Evolutionary conservation across 768 basidiomycete genomes (phyloP).

Genomic region (Holtermanniella nyarrowii): DNA sequence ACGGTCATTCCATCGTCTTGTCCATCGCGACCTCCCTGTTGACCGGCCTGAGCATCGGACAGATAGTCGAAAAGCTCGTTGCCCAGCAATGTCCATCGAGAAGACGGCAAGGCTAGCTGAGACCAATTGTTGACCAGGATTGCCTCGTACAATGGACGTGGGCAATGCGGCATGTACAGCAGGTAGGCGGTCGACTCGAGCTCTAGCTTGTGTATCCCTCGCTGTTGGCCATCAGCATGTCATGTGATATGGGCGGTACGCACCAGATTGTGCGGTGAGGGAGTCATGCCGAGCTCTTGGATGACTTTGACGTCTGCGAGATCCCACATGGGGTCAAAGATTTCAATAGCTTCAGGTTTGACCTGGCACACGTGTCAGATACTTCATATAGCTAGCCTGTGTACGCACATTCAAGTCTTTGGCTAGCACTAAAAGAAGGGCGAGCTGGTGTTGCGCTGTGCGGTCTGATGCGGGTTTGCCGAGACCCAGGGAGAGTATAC

Average conservation of each 20-base stretch:
- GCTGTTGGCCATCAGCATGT: constrained; percentile 4
- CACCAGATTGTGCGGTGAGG: constrained; percentile 22
- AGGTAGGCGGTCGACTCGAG: constrained; percentile 12
- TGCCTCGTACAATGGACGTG: constrained; percentile 23
- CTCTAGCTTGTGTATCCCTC: constrained; percentile 15
- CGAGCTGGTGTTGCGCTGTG: constrained; percentile 30
- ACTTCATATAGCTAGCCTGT: neutral
- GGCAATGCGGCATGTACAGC: constrained; percentile 29
- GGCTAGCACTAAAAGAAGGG: constrained; percentile 21
- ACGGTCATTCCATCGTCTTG: neutral
- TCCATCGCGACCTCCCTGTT: neutral
- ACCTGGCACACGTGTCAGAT: neutral
- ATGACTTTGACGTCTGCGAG: constrained; percentile 15
- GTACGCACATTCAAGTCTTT: constrained; percentile 9
- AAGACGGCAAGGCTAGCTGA: constrained; percentile 1
- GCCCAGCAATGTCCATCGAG: constrained; percentile 18
- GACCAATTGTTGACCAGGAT: constrained; percentile 17
- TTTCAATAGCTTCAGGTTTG: constrained; percentile 5
- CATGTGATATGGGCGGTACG: constrained; percentile 1
- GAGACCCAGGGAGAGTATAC: constrained; percentile 24
- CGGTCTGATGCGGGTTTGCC: constrained; percentile 21
- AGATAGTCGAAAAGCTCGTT: constrained; percentile 30
- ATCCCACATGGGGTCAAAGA: constrained; percentile 27
- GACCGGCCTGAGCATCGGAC: neutral
- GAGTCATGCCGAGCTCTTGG: constrained; percentile 4